Conservation (phyloP, 306 rosid species). For the Amphicarpaea edgeworthii region DNA sequence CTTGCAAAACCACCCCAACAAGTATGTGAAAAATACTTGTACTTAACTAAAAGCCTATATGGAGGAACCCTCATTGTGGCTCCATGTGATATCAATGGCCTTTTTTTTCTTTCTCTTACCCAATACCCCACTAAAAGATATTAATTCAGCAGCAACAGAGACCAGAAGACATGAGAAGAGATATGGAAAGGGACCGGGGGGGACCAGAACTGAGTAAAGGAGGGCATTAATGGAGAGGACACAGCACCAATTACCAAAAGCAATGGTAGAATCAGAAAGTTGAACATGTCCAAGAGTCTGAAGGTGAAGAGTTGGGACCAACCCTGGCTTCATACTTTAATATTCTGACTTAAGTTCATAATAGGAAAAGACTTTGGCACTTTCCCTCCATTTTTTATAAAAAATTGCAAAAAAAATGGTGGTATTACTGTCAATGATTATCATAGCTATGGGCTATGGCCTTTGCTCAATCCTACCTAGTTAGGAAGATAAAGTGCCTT, state of each 20-base stretch:
- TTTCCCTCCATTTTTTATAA: not conserved
- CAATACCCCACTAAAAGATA: too few relatives aligned
- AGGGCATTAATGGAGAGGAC: too few relatives aligned
- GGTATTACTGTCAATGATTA: not conserved
- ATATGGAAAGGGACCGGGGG: too few relatives aligned
- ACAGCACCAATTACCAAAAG: not conserved
- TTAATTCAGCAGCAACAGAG: too few relatives aligned
- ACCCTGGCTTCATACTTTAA: not conserved
- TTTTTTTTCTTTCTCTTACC: not conserved
- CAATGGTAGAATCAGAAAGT: not conserved
- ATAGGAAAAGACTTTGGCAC: not conserved
- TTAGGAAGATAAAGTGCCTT: not conserved
- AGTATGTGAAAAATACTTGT: not conserved
- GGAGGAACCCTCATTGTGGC: not conserved
- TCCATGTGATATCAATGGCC: not conserved
- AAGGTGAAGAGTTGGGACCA: not conserved
- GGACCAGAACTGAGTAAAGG: too few relatives aligned
- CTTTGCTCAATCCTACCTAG: not conserved
- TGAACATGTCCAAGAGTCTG: not conserved
- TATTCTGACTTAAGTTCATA: not conserved
- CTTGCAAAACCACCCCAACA: not conserved
- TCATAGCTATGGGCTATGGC: not conserved
- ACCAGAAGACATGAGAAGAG: too few relatives aligned
- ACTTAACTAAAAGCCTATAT: not conserved
- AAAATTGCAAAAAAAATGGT: not conserved